A percentile compares a stretch with the other conserved stretches of the same genome.
phyloP scores from a whole-genome alignment of 2,329 filamentous ascomycete genomes.

The Claviceps fusiformis region DNA sequence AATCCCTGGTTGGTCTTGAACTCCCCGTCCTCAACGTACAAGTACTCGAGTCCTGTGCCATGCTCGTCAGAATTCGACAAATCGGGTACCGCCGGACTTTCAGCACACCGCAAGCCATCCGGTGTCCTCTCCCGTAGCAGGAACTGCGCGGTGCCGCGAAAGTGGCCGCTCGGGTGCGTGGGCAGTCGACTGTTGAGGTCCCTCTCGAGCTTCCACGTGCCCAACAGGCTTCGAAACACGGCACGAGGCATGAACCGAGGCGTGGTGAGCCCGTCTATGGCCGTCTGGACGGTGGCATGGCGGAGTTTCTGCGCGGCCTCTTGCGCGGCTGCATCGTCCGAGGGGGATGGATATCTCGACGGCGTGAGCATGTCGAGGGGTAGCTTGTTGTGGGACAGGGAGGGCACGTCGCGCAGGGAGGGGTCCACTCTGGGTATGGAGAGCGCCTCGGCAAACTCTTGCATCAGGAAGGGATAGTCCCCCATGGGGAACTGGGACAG shows the following conservation, averaged over 20 bases:
- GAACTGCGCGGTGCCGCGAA: conserved; percentile 52
- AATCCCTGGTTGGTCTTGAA: conserved; percentile 45
- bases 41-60: conserved; percentile 41
- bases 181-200: conserved; percentile 39
- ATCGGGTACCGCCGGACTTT: not conserved
- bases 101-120: conserved; percentile 30
- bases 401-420: conserved; percentile 8
- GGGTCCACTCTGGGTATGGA: conserved; percentile 30
- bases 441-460: conserved; percentile 50
- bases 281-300: conserved; percentile 29
- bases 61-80: conserved; percentile 13
- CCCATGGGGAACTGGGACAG: conserved; percentile 68
- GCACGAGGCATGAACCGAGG: conserved; percentile 47
- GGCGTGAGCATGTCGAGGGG: conserved; percentile 43
- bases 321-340: conserved; percentile 22
- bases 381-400: conserved; percentile 22
- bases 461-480: conserved; percentile 65
- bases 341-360: conserved; percentile 33
- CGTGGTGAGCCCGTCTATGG: conserved; percentile 26
- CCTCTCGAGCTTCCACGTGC: conserved; percentile 51
- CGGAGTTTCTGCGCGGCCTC: conserved; percentile 29
- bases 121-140: conserved; percentile 45
- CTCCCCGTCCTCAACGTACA: conserved; percentile 55
- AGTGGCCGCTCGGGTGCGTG: conserved; percentile 49
- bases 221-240: conserved; percentile 58